phyloP scores from a whole-genome alignment of 306 rosid genomes.

The Prunus mongolica region DNA sequence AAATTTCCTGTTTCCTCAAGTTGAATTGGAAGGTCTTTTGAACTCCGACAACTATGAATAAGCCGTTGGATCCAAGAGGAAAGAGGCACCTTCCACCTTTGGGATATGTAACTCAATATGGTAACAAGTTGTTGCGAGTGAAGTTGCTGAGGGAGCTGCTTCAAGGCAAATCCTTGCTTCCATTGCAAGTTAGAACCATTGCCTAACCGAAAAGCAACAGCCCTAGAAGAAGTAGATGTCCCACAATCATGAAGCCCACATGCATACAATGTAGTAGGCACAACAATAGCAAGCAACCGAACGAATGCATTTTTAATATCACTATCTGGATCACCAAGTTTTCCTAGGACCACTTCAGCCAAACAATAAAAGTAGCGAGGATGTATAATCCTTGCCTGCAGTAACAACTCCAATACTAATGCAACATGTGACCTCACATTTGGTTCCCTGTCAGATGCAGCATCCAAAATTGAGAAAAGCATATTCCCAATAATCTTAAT shows the following conservation, averaged over 20 bases:
- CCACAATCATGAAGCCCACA: conserved; percentile 70
- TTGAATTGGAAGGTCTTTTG: conserved; percentile 57
- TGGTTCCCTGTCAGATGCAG: conserved; percentile 75
- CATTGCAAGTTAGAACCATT: conserved; percentile 67
- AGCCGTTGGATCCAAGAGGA: conserved; percentile 95
- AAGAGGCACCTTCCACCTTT: conserved; percentile 94
- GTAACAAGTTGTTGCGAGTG: conserved; percentile 87
- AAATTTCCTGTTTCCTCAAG: conserved; percentile 63
- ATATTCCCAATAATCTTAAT: conserved; percentile 51
- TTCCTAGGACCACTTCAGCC: conserved; percentile 74
- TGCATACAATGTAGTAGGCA: conserved; percentile 73
- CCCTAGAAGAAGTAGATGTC: conserved; percentile 38
- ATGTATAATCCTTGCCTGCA: conserved; percentile 77
- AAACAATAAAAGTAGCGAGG: conserved; percentile 64
- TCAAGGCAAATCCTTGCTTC: conserved; percentile 85
- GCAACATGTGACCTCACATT: conserved; percentile 81
- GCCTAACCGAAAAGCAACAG: conserved; percentile 39
- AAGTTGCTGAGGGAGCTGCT: conserved; percentile 77
- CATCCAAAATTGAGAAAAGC: conserved; percentile 62
- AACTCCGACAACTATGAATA: conserved; percentile 67
- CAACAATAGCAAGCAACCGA: conserved; percentile 60
- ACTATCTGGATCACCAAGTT: conserved; percentile 82
- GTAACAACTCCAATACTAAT: conserved; percentile 63
- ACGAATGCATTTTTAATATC: conserved; percentile 62
- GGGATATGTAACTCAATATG: conserved; percentile 85